Base-by-base conservation (phyloP, 768 basidiomycete species). In the Mycena crocata region DNA sequence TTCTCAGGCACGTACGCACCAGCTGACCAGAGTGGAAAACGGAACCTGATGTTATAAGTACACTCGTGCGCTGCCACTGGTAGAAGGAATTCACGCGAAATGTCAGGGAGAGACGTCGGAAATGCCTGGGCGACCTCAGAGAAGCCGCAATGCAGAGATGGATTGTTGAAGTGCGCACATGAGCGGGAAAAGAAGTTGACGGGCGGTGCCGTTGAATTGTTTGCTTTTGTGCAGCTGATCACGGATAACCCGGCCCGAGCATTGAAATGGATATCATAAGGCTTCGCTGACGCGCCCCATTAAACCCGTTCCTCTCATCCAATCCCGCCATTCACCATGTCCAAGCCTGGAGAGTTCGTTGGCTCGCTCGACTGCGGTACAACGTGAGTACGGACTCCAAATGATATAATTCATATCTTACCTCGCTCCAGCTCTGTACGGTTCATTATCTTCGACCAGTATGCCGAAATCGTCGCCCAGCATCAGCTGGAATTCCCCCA, bases 301-400 rank as follows among this genome's bases (percentile, higher is more conserved):
- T 46, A 52, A 61, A 55, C 30, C 19, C 35, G 4, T 24, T 26
- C 30, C 28, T 39, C 48, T n/a, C 2, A 30, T 31, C 62, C 19
- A 55, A 52, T 30, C 46, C 54, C 62, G 44, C 32, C 3, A 35
- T 30, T 15, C 8, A 34, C 59, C 67, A 77, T 80, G 57, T 79
- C 84, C 56, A 89, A 87, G 73, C 85, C 87, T 72, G 90, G 89
- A 64, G 90, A 95, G 75, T 95, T 97, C 77, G 90, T 98, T 46
- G 96, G 94, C 60, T 94, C 94, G 54, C 84, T 98, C 65, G 96
- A 98, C 79, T 97, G 96, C 74, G 96, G 96, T 42, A 98, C 96
- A 52, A 98, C 96, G 95, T 96, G 72, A 76, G 93, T 81, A 19
- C 21, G 37, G 21, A 13, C 39, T 35, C 28, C 40, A 37, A 12